Conservation (phyloP, 1,139 yeast genomes). For the Meyerozyma sp. region DNA sequence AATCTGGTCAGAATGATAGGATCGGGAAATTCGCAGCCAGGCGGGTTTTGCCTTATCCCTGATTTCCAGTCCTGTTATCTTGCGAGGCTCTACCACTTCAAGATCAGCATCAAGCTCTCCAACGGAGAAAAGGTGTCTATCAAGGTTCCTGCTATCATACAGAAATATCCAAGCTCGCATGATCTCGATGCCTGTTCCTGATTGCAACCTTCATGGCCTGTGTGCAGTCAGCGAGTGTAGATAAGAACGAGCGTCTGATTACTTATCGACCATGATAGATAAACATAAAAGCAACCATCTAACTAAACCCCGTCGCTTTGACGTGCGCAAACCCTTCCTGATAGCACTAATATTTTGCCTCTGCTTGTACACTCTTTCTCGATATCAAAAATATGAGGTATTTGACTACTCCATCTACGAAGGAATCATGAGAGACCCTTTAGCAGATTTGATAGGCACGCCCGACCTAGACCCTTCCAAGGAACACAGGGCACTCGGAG, state of each 20-base stretch:
- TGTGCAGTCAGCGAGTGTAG: neutral
- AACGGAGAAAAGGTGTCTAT: constrained; percentile 23
- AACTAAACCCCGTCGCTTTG: neutral
- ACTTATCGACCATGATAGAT: neutral
- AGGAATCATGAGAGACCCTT: constrained; percentile 15
- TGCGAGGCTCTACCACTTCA: constrained; percentile 30
- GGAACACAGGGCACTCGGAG: constrained; percentile 24
- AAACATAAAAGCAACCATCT: neutral
- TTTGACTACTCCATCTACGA: neutral
- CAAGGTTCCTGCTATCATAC: constrained; percentile 28
- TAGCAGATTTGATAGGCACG: constrained; percentile 24
- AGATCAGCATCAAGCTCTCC: constrained; percentile 24
- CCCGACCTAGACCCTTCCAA: constrained; percentile 31
- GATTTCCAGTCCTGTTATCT: constrained; percentile 34
- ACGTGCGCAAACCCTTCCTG: neutral
- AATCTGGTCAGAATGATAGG: neutral
- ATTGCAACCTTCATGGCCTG: neutral
- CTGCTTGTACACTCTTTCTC: neutral
- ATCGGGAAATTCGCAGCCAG: neutral
- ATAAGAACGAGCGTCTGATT: neutral
- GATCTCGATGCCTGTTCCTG: neutral
- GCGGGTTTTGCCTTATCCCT: constrained; percentile 30
- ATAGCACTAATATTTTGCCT: neutral
- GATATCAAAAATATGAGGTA: neutral
- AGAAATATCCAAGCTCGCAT: constrained; percentile 7